A percentile compares a stretch with the other conserved stretches of the same genome.
Conservation (phyloP, 176 grass and related monocot species). For the Secale cereale region DNA sequence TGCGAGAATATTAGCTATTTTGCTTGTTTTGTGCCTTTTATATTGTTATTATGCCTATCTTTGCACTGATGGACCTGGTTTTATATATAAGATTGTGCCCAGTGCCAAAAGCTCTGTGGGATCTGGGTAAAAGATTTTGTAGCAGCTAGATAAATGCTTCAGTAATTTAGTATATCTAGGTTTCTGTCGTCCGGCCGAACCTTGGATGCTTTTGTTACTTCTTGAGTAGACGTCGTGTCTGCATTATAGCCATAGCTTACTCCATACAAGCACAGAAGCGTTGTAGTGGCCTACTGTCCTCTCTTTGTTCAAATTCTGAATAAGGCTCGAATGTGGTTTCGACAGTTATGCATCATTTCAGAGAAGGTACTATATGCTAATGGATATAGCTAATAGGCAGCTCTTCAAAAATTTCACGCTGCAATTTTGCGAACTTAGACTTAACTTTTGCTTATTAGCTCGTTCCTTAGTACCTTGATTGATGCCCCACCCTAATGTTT, state of each 20-base stretch:
- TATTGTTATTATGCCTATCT: not conserved
- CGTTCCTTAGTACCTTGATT: too few species aligned
- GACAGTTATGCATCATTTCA: not conserved
- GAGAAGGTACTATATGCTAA: not conserved
- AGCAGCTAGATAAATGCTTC: not conserved
- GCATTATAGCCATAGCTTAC: not conserved
- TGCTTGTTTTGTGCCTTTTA: not conserved
- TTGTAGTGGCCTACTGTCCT: conserved; percentile 6
- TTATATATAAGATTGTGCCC: not conserved
- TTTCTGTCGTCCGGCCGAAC: not conserved
- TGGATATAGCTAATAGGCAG: not conserved
- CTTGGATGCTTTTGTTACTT: not conserved
- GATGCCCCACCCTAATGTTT: not conserved
- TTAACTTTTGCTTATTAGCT: too few species aligned
- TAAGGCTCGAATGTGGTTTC: not conserved
- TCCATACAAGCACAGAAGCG: not conserved
- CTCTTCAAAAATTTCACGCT: not conserved
- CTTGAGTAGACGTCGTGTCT: not conserved
- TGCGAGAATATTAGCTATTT: not conserved
- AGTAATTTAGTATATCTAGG: not conserved
- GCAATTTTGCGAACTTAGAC: too few species aligned
- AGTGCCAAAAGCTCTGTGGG: not conserved
- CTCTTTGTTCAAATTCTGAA: not conserved
- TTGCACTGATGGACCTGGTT: conserved; percentile 4
- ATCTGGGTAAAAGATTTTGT: not conserved